Evolutionary conservation across 73 alveolate species (phyloP).

Genomic region (Paramecium primaurelia): DNA sequence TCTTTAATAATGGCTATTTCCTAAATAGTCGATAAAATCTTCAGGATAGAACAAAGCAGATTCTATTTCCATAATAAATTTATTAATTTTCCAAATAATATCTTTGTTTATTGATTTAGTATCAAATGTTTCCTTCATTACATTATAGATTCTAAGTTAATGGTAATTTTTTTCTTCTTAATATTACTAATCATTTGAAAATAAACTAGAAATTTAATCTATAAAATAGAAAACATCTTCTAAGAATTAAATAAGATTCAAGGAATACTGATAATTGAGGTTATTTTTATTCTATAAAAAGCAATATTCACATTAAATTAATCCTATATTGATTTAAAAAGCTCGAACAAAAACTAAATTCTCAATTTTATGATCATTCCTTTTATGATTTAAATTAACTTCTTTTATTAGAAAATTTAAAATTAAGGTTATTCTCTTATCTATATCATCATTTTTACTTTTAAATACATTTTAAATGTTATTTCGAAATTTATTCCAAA

Average conservation of each 20-base stretch:
- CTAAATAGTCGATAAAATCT: neutral
- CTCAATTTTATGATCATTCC: neutral
- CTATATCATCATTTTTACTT: neutral
- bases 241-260: neutral
- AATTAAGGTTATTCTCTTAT: neutral
- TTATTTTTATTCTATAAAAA: neutral
- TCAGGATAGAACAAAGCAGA: neutral
- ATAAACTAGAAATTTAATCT: neutral
- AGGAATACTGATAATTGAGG: neutral
- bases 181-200: neutral
- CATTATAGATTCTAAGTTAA: neutral
- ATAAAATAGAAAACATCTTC: neutral
- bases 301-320: neutral
- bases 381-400: neutral
- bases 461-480: neutral
- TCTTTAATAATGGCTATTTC: neutral
- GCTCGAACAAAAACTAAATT: neutral
- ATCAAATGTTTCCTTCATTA: neutral
- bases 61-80: neutral
- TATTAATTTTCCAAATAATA: neutral
- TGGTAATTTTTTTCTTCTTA: neutral
- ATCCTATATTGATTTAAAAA: neutral
- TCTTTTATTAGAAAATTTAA: neutral
- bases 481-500: neutral
- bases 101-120: neutral